Base-by-base conservation (phyloP, 148 eudicot genomes). In the Silene uniflora region DNA sequence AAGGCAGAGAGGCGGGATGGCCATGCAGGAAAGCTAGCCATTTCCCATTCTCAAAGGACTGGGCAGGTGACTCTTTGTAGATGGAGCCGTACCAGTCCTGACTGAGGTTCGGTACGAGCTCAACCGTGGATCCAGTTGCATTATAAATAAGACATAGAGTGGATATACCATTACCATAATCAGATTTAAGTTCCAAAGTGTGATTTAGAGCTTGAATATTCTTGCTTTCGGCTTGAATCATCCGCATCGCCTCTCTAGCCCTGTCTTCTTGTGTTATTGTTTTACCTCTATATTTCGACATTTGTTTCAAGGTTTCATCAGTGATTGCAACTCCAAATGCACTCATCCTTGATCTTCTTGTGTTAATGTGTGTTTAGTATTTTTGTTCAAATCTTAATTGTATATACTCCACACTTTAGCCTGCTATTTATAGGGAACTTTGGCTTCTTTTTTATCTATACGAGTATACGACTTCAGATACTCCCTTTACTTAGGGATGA, bases 91-190 rank as follows among this genome's bases (percentile, higher is more conserved):
- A 2, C 60, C 60, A 74, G 56, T 73, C 76, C 6, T 12, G 4
- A 8, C 4, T 54, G 1, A 32, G 22, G 12, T 19, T 13, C 14
- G 23, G 18, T 1, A 63, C 69, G 16, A 74, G 39, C 23, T 74
- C 24, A 24, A 75, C n/a, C 1, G 10, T 16, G 16, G 18, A 25
- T 0, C 78, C 78, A 3, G 78, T 75, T 0, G 72, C 78, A 54
- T 75, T 75, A 25, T 75, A 75, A 39, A 75, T 5, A 21, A 75
- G 19, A 32, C 62, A 65, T 19, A 65, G 64, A 44, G 78, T 32
- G 10, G 58, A 3, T 8, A 65, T 46, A 4, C 72, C 72, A 32
- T 27, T 2, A 0, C 72, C 72, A n/a, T 52, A 75, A 3, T 66
- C 52, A 0, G 0, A 0, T 14, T 75, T 75, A 6, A 75, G 72